Evolutionary conservation across 306 rosid genomes (phyloP), one percentile per base, ranked within the genome.

Genomic region (Datisca glomerata): DNA sequence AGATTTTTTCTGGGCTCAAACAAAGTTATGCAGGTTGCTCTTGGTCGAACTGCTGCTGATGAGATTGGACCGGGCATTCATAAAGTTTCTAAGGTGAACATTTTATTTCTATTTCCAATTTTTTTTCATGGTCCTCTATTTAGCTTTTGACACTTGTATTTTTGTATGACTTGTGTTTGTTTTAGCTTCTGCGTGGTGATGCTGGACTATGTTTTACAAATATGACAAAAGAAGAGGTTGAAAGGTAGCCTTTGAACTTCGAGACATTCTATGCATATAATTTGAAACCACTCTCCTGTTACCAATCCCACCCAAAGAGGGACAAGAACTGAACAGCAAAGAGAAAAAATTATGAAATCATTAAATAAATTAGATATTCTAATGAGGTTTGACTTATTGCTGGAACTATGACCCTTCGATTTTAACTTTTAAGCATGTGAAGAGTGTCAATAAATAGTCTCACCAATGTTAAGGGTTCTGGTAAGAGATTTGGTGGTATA

Each of bases 1-100:
- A 79, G 89, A 22, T 89, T 89, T 67, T 89, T 89, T 59, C 70
- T 89, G 13, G 98, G 98, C 1, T 85, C 98, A 2, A 89, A 89
- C 79, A 89, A 84, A 64, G 98, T 89, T 13, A 84, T 89, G 95
- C 98, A 89, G 53, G 72, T 83, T 10, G 45, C 93, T 49, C 53
- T 89, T 0, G 98, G 98, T 29, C 83, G 94, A 17, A 57, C 86
- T 57, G 72, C 74, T 44, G 51, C 93, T 1, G 84, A 84, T 52
- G 98, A 89, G 55, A 61, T 89, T 21, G 62, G 58, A 61, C 68
- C 71, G 0, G 61, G 66, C 24, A 64, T 89, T 36, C 32, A 70
- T 34, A 80, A 80, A 62, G 71, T 89, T 70, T 89, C 98, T 2
- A 80, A 80, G 95, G 96, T 80, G 56, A 61, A 10, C 7, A 40